Conservation (phyloP, 1,284 basidiomycete genomes). For the Heterobasidion annosum region DNA sequence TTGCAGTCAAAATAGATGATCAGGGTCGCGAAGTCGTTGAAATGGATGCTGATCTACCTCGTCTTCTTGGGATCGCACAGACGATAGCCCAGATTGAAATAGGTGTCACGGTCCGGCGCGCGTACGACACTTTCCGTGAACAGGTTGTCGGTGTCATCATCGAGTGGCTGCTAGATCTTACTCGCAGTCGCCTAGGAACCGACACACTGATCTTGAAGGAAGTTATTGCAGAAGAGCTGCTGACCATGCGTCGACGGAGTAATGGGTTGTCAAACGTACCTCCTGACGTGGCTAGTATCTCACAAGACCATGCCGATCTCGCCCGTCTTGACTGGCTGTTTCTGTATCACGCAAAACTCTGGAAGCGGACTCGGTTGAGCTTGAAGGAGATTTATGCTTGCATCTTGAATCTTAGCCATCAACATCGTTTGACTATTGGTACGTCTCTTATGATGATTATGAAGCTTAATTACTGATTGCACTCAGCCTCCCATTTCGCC, state of each 20-base stretch:
- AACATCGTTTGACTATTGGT: slow-evolving; percentile 76
- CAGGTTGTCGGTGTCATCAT: slow-evolving; percentile 79
- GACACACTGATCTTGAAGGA: slow-evolving; percentile 66
- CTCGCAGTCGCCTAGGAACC: slow-evolving; percentile 56
- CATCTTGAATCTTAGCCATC: slow-evolving; percentile 62
- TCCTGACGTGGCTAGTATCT: slow-evolving; percentile 26
- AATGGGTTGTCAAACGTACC: slow-evolving; percentile 18
- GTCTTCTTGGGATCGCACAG: slow-evolving; percentile 74
- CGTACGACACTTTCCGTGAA: slow-evolving; percentile 87
- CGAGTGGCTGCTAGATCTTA: slow-evolving; percentile 81
- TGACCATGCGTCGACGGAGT: slow-evolving; percentile 40
- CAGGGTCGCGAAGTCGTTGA: slow-evolving; percentile 84
- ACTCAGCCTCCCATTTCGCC: slow-evolving; percentile 73
- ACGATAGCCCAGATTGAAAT: slow-evolving; percentile 85
- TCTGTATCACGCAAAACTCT: slow-evolving; percentile 71
- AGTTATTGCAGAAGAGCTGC: slow-evolving; percentile 64
- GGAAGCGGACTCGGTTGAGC: slow-evolving; percentile 77
- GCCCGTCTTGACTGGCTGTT: slow-evolving; percentile 69
- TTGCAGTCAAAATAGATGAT: slow-evolving; percentile 70
- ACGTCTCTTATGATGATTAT: slow-evolving; percentile 11
- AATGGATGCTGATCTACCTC: slow-evolving; percentile 58
- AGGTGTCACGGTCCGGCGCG: slow-evolving; percentile 82
- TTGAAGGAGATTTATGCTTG: slow-evolving; percentile 81
- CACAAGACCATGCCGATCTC: slow-evolving; percentile 44
- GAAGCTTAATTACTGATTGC: slow-evolving; percentile 1